Percentiles rank a stretch among this genome's conserved stretches.
These are phyloP conservation scores for Saccharomyces hybrid DNA, from an alignment of 1,139 yeast genomes.

Conservation along the genomic window DNA sequence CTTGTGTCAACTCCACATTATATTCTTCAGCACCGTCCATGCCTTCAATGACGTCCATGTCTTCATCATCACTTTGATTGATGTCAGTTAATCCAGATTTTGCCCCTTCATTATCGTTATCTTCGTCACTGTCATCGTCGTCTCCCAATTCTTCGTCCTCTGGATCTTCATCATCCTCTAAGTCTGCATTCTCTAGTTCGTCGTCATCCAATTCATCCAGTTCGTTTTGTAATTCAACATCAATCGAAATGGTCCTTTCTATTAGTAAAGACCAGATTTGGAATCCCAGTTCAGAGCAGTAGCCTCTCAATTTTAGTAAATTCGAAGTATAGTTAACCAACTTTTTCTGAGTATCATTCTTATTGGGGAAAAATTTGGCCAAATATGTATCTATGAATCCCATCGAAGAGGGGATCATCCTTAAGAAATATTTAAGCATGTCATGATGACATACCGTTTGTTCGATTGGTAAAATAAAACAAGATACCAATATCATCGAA, in stretches of 20 bases:
- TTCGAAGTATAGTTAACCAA: conserved; percentile 61
- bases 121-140: conserved; percentile 21
- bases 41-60: conserved; percentile 31
- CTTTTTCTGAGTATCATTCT: conserved; percentile 49
- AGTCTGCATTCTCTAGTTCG: conserved; percentile 36
- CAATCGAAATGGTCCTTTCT: conserved; percentile 76
- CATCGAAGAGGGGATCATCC: conserved; percentile 74
- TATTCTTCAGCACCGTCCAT: conserved; percentile 39
- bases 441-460: conserved; percentile 55
- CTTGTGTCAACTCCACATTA: conserved; percentile 42
- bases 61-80: conserved; percentile 19
- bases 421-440: conserved; percentile 53
- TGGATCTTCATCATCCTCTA: conserved; percentile 24
- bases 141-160: conserved; percentile 19
- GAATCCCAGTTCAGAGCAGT: conserved; percentile 67
- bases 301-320: conserved; percentile 49
- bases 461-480: conserved; percentile 38
- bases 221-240: conserved; percentile 89
- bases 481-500: conserved; percentile 54
- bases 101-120: conserved; percentile 19
- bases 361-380: conserved; percentile 68
- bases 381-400: conserved; percentile 55
- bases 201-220: conserved; percentile 79
- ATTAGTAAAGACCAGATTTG: conserved; percentile 74
- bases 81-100: neutral